A percentile compares a stretch with the other conserved stretches of the same genome.
Evolutionary conservation across 805 yeast species (phyloP).

Genomic region (Candida mattraensis): DNA sequence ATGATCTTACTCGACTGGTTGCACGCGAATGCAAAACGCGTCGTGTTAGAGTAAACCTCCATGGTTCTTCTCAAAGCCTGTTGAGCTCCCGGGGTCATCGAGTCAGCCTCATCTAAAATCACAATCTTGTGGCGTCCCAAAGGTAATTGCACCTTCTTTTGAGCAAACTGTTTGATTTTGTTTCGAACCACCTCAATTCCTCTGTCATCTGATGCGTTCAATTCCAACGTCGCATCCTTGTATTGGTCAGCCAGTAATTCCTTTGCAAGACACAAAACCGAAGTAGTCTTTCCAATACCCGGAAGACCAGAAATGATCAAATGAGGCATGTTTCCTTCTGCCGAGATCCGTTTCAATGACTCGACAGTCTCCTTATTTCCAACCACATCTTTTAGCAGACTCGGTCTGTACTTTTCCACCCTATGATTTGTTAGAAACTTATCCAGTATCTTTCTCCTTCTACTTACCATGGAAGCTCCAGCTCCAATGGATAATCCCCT

Average conservation of each 20-base stretch:
- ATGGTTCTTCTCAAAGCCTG: conserved; percentile 91
- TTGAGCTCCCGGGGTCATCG: conserved; percentile 97
- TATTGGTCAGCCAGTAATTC: conserved; percentile 69
- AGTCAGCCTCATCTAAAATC: conserved; percentile 93
- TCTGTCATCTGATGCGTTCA: conserved; percentile 96
- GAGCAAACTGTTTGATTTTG: conserved; percentile 93
- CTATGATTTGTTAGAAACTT: conserved; percentile 26
- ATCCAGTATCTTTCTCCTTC: not conserved
- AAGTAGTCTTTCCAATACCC: conserved; percentile 96
- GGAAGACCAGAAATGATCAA: conserved; percentile 94
- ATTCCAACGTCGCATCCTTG: conserved; percentile 81
- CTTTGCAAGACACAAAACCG: conserved; percentile 84
- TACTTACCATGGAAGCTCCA: conserved; percentile 37
- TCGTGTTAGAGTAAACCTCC: conserved; percentile 94
- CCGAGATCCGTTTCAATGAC: conserved; percentile 77
- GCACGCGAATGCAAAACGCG: conserved; percentile 98
- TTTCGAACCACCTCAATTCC: conserved; percentile 96
- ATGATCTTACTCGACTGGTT: conserved; percentile 92
- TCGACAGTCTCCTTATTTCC: conserved; percentile 92
- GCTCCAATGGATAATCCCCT: conserved; percentile 28
- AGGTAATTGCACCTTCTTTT: conserved; percentile 84
- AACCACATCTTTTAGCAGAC: conserved; percentile 75
- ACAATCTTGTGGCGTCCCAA: conserved; percentile 90
- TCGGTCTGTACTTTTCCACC: conserved; percentile 98
- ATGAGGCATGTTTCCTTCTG: conserved; percentile 96